These are phyloP conservation scores for Backusella mclennaniae DNA, from an alignment of 192 early-diverging fungal genomes.

Conservation along the genomic window DNA sequence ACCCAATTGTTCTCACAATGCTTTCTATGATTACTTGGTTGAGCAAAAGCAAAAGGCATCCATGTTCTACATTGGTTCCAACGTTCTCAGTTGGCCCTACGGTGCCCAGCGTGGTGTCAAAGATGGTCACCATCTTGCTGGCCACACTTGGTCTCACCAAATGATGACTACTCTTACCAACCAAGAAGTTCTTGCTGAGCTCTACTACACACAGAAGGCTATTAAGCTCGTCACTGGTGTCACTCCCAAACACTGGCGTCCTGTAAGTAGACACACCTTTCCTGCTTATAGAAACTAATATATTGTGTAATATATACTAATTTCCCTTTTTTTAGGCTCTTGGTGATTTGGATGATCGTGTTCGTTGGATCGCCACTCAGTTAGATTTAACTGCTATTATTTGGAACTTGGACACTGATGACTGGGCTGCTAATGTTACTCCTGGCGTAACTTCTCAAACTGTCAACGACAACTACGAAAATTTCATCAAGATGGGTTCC, in stretches of 20 bases:
- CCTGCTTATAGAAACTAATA: not conserved
- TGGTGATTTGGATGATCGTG: conserved; percentile 63
- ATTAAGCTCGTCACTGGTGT: conserved; percentile 43
- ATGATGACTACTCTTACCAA: conserved; percentile 50
- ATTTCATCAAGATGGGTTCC: conserved; percentile 35
- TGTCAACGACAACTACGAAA: conserved; percentile 27
- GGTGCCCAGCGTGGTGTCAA: conserved; percentile 43
- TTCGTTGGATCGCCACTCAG: conserved; percentile 52
- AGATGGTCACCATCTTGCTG: conserved; percentile 63
- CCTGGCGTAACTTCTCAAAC: conserved; percentile 14
- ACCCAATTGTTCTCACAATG: conserved; percentile 46
- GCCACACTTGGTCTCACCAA: conserved; percentile 63
- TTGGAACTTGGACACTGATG: conserved; percentile 40
- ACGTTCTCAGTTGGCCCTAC: conserved; percentile 49
- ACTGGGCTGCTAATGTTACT: conserved; percentile 28
- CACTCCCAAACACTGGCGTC: conserved; percentile 39
- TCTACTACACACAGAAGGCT: conserved; percentile 50
- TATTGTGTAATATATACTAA: not conserved
- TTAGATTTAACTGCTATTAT: conserved; percentile 42
- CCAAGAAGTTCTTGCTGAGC: conserved; percentile 54
- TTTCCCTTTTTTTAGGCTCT: conserved; percentile 28
- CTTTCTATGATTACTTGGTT: conserved; percentile 46
- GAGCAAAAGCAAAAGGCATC: conserved; percentile 51
- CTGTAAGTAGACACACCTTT: conserved; percentile 22
- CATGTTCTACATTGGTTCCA: conserved; percentile 64